These are phyloP conservation scores for Candida silvicultrix DNA, from an alignment of 805 yeast genomes.

Conservation along the genomic window DNA sequence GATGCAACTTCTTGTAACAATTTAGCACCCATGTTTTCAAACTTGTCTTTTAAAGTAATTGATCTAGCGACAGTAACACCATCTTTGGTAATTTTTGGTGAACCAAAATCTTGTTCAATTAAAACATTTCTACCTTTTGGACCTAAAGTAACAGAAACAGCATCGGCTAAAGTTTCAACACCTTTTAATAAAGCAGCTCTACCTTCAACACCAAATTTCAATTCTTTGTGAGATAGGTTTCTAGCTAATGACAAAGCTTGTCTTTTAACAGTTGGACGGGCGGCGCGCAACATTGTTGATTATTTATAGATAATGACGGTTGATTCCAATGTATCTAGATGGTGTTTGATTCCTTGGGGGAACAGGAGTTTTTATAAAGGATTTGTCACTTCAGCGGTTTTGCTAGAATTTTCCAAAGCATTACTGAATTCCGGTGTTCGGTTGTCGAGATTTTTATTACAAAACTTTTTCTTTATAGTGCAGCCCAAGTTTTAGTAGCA, in stretches of 20 bases:
- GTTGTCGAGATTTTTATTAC: neutral
- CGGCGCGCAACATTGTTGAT: neutral
- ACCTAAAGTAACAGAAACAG: conserved; percentile 94
- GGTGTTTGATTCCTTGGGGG: neutral
- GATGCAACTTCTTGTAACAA: conserved; percentile 94
- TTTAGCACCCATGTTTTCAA: conserved; percentile 95
- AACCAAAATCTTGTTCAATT: conserved; percentile 93
- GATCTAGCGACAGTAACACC: conserved; percentile 97
- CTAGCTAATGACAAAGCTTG: neutral
- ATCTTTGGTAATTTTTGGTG: conserved; percentile 98
- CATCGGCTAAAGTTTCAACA: conserved; percentile 91
- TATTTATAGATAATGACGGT: neutral
- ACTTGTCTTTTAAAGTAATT: conserved; percentile 76
- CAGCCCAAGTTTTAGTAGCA: too few relatives aligned
- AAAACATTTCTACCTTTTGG: conserved; percentile 97
- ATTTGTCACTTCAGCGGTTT: neutral
- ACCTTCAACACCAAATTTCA: conserved; percentile 94
- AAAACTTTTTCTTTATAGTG: too few relatives aligned
- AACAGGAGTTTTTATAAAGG: neutral
- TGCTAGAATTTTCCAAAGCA: neutral
- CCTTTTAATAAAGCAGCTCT: conserved; percentile 91
- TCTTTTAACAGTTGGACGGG: conserved; percentile 1
- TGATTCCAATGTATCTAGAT: neutral
- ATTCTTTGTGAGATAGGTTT: conserved; percentile 65
- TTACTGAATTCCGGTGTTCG: neutral